Conservation (phyloP, 139 green algal genomes). For the Chlorella sp. region DNA sequence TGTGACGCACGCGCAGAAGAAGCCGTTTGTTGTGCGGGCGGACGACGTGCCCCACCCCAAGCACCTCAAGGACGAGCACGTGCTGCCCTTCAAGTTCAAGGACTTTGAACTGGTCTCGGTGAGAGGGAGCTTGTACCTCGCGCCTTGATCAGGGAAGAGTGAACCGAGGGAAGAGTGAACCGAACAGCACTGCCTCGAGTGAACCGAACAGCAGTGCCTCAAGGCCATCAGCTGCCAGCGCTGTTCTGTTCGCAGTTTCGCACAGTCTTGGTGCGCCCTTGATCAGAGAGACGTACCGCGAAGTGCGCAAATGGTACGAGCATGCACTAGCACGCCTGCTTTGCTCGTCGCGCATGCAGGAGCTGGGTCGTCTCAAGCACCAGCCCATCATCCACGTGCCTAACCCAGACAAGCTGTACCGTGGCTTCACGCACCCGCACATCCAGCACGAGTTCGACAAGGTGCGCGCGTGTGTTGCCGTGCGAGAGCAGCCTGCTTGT, state of each 20-base stretch:
- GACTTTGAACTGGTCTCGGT: constrained; percentile 5
- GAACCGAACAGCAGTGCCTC: too few relatives aligned
- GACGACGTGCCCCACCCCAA: neutral
- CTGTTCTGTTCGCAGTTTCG: too few relatives aligned
- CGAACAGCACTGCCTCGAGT: too few relatives aligned
- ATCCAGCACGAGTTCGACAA: constrained; percentile 2
- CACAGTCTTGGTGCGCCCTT: too few relatives aligned
- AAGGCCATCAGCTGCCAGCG: too few relatives aligned
- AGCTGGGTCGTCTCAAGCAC: constrained; percentile 2
- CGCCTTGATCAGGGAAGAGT: too few relatives aligned
- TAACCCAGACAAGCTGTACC: neutral
- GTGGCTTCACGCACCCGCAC: neutral
- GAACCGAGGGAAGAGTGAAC: too few relatives aligned
- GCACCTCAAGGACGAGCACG: neutral
- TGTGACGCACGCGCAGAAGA: too few relatives aligned
- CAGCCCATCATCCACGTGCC: neutral
- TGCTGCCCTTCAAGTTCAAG: neutral
- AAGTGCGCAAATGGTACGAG: too few relatives aligned
- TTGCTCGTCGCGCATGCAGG: neutral
- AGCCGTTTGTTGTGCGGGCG: neutral
- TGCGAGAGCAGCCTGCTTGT: too few relatives aligned
- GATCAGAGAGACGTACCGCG: too few relatives aligned
- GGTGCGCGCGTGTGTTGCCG: neutral
- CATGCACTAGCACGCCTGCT: neutral
- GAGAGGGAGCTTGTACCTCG: too few relatives aligned